phyloP scores from a whole-genome alignment of 371 early-diverging fungal genomes.

The Mucor ambiguus region DNA sequence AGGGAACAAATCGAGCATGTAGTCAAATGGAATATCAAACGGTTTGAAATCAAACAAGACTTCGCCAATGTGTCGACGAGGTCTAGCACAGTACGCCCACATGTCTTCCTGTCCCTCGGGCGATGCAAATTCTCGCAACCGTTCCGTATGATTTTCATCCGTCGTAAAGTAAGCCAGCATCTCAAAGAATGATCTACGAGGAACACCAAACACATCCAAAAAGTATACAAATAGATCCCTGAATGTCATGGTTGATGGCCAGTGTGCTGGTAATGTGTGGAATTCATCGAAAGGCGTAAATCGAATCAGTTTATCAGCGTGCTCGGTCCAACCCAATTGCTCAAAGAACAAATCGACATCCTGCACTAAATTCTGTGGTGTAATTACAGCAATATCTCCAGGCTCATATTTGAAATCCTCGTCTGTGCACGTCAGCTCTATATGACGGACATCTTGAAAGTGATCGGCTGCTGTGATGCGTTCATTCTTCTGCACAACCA shows the following conservation, averaged over 20 bases:
- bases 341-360: conserved; percentile 75
- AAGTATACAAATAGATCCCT: conserved; percentile 70
- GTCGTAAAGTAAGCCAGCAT: conserved; percentile 78
- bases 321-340: conserved; percentile 69
- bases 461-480: conserved; percentile 81
- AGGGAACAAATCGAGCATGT: conserved; percentile 86
- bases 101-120: conserved; percentile 89
- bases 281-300: conserved; percentile 52
- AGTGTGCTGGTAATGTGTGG: conserved; percentile 45
- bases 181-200: conserved; percentile 89
- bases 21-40: conserved; percentile 71
- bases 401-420: conserved; percentile 59
- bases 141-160: conserved; percentile 74
- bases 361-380: conserved; percentile 69
- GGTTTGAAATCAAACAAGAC: conserved; percentile 83
- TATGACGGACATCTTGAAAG: conserved; percentile 90
- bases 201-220: conserved; percentile 85
- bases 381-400: conserved; percentile 82
- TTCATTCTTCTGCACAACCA: conserved; percentile 49
- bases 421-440: conserved; percentile 51
- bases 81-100: conserved; percentile 79
- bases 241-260: conserved; percentile 61
- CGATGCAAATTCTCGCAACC: conserved; percentile 78
- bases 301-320: conserved; percentile 67
- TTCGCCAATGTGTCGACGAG: conserved; percentile 81